Evolutionary conservation across 306 rosid species (phyloP), one percentile per base, ranked within the genome.

Genomic region (Trifolium pratense): DNA sequence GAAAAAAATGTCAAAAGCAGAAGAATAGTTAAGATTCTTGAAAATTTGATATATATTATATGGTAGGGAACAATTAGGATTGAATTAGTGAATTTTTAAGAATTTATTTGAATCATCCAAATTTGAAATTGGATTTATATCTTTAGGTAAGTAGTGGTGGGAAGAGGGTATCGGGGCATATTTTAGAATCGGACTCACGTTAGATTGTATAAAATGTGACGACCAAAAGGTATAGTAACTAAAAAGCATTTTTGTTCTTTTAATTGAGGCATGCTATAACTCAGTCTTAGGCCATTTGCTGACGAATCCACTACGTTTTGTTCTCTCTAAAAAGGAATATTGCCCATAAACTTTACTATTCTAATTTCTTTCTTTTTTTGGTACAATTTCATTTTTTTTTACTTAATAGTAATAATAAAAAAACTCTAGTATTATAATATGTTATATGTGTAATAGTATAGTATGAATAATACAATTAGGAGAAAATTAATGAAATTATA

Each of bases 271-370:
- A 89, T 81, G 97, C 92, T 71, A 56, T 36, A 57, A 8, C 72
- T 76, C 67, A 60, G 18, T 43, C 55, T 37, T 70, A 48, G 65
- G 49, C 68, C 66, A 52, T 57, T 70, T 86, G 87, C 91, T 91
- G 89, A 87, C 95, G 77, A 80, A 55, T 48, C 94, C 97, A 91
- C 95, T 89, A 84, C 70, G 23, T 73, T 75, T 81, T 82, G 91
- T 89, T 91, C 73, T 53, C 79, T 62, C 73, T 66, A 86, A 86
- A 81, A 84, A 34, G 68, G 67, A 75, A 43, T 53, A n/a, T 6
- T 71, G 65, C 81, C 84, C 77, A 76, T 76, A 70, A 66, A 68
- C 70, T 65, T 75, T 75, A 79, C 75, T 59, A 83, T 63, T 57
- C 26, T 34, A 21, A 21, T 55, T 56, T 36, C 26, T 62, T 62